Percentiles rank a stretch among this genome's conserved stretches.
Evolutionary conservation across 495 filamentous ascomycete species (phyloP).

Genomic region (Podospora pseudocomata): DNA sequence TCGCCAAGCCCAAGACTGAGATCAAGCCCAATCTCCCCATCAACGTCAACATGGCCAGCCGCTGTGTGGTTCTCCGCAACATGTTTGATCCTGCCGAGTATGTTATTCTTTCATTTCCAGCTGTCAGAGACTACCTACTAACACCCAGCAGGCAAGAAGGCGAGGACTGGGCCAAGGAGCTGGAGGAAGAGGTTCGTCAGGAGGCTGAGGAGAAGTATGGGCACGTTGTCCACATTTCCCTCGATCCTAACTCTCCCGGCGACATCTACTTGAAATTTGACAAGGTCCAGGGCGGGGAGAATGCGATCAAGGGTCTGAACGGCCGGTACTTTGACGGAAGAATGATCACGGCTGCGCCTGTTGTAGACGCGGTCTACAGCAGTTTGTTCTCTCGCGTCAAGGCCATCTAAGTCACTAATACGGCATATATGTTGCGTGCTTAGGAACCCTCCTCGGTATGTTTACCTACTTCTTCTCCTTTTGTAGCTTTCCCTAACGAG

Average conservation of each 20-base stretch:
- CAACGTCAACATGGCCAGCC: slow-evolving; percentile 87
- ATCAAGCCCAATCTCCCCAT: slow-evolving; percentile 72
- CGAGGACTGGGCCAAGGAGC: slow-evolving; percentile 83
- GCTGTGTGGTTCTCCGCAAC: slow-evolving; percentile 90
- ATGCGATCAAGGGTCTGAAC: slow-evolving; percentile 95
- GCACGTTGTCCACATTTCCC: slow-evolving; percentile 92
- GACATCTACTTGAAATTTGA: slow-evolving; percentile 99
- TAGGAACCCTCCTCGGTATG: slow-evolving; percentile 38
- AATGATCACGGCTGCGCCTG: slow-evolving; percentile 87
- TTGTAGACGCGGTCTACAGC: slow-evolving; percentile 98
- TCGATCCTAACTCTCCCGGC: slow-evolving; percentile 90
- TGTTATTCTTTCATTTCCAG: slow-evolving; percentile 35
- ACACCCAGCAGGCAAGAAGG: slow-evolving; percentile 70
- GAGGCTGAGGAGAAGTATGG: slow-evolving; percentile 97
- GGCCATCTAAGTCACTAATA: slow-evolving; percentile 60
- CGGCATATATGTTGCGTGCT: slow-evolving; percentile 36
- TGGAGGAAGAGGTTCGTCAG: slow-evolving; percentile 88
- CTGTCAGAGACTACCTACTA: slow-evolving; percentile 33
- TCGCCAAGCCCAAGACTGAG: slow-evolving; percentile 76
- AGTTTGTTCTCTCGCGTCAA: slow-evolving; percentile 89
- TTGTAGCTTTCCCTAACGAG: not conserved
- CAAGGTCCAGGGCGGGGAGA: slow-evolving; percentile 88
- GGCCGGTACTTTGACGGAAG: slow-evolving; percentile 90
- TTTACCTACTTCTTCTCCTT: slow-evolving; percentile 5
- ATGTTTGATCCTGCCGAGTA: slow-evolving; percentile 94